Base-by-base conservation (phyloP, 495 filamentous ascomycete species). In the Hyaloscypha finlandica region DNA sequence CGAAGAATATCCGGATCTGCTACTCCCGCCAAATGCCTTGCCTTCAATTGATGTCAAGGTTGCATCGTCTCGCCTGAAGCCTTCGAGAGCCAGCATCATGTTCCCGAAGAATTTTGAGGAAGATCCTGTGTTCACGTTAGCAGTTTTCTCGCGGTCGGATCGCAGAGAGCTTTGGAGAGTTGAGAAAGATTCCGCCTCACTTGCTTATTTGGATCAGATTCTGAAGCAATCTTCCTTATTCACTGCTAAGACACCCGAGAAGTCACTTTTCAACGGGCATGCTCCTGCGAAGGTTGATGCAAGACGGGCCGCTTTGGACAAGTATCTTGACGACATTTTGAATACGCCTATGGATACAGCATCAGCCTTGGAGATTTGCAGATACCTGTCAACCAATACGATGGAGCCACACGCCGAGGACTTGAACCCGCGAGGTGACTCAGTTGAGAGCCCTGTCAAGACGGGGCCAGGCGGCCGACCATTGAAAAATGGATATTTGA, bases 261-360 rank as follows among this genome's bases (percentile, higher is more conserved):
- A 90, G 48, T 85, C 84, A 22, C 84, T 99, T 6, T 99, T 99
- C 74, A 92, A 83, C 68, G 95, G 95, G 0, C 94, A 99, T 76
- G 93, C 95, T 6, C 95, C 95, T 11, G 94, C 93, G 14, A 97
- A 94, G 73, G 86, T 99, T 51, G 95, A 99, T 80, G 90, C 93
- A 19, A 86, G 95, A 65, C 86, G 96, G 63, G 81, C 84, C 19
- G 91, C 92, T 6, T 79, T 97, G 33, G 92, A 98, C 74, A 78
- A 82, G 6, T 99, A 97, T 75, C 88, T 99, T 65, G 91, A 94
- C 51, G 85, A 86, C 52, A 82, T 97, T 55, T 81, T 98, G 31
- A 88, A 96, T 58, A 92, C 91, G 1, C 86, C 86, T 0, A 87
- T 97, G 79, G 90, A 93, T 69, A 90, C 92, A 52, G 78, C 81